Evolutionary conservation across 768 basidiomycete genomes (phyloP).

Genomic region (Tylopilus sp.): DNA sequence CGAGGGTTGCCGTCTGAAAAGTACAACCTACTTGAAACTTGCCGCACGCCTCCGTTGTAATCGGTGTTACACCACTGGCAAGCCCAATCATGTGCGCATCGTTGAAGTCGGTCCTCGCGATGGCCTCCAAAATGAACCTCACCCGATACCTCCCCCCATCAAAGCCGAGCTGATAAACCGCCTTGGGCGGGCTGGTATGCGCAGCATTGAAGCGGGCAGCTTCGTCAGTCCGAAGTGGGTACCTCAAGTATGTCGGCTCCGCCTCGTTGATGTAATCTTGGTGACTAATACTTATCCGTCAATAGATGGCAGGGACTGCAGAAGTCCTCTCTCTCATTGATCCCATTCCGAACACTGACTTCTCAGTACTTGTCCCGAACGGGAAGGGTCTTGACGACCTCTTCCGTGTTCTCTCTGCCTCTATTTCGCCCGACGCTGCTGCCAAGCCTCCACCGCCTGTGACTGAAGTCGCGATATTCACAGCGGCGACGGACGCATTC

Average conservation of each 20-base stretch:
- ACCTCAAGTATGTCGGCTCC: slow-evolving; percentile 56
- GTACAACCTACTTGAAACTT: not conserved
- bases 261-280: no score
- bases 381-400: slow-evolving; percentile 71
- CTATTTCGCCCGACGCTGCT: slow-evolving; percentile 25
- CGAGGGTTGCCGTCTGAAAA: not conserved
- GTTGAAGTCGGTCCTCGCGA: slow-evolving; percentile 92
- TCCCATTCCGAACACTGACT: slow-evolving; percentile 51
- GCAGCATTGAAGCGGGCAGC: slow-evolving; percentile 78
- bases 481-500: slow-evolving; percentile 86
- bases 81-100: slow-evolving; percentile 40
- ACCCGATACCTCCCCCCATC: slow-evolving; percentile 62
- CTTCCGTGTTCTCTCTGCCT: slow-evolving; percentile 46
- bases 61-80: slow-evolving; percentile 3
- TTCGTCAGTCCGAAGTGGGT: slow-evolving; percentile 95
- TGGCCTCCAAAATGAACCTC: slow-evolving; percentile 87
- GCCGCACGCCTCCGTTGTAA: not conserved
- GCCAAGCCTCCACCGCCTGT: slow-evolving; percentile 47
- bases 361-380: slow-evolving; percentile 83
- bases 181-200: slow-evolving; percentile 63
- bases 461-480: slow-evolving; percentile 87
- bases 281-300: no score
- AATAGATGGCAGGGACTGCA: slow-evolving; percentile 83
- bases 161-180: slow-evolving; percentile 81
- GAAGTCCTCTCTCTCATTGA: slow-evolving; percentile 64